A percentile compares a stretch with the other conserved stretches of the same genome.
phyloP scores from a whole-genome alignment of 805 yeast species.

The Peterozyma xylosa region DNA sequence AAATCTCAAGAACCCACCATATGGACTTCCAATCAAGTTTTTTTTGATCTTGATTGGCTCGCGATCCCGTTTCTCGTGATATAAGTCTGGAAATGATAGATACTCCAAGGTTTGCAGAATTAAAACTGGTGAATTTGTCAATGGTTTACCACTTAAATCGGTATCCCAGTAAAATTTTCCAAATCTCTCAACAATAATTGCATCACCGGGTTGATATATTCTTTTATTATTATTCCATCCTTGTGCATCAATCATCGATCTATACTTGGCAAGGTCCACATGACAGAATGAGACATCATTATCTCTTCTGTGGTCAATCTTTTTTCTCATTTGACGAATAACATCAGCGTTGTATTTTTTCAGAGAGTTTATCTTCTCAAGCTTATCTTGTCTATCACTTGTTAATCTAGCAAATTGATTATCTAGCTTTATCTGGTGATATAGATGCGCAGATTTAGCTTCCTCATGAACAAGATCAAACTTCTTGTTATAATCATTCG shows the following conservation, averaged over 20 bases:
- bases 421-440: conserved; percentile 34
- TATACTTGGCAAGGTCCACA: conserved; percentile 37
- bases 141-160: conserved; percentile 26
- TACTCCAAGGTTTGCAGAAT: conserved; percentile 30
- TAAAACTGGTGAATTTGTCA: conserved; percentile 23
- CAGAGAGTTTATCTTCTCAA: conserved; percentile 32
- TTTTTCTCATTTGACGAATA: conserved; percentile 40
- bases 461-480: conserved; percentile 14
- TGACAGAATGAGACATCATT: conserved; percentile 37
- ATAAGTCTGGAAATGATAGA: conserved; percentile 24
- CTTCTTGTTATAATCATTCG: conserved; percentile 21
- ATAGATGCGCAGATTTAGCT: conserved; percentile 32
- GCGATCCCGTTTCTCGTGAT: conserved; percentile 3
- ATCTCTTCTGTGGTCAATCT: conserved; percentile 35
- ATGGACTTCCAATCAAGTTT: conserved; percentile 37
- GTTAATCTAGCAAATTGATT: conserved; percentile 28
- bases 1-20: conserved; percentile 25
- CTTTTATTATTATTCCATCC: conserved; percentile 29
- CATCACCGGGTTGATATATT: conserved; percentile 44
- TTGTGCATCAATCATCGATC: conserved; percentile 18
- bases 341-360: conserved; percentile 33
- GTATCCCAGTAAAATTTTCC: conserved; percentile 20
- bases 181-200: conserved; percentile 40
- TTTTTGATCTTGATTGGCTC: conserved; percentile 13
- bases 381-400: conserved; percentile 33